Percentiles rank a stretch among this genome's conserved stretches.
Conservation (phyloP, 1,284 basidiomycete species). For the Schizophyllum commune region DNA sequence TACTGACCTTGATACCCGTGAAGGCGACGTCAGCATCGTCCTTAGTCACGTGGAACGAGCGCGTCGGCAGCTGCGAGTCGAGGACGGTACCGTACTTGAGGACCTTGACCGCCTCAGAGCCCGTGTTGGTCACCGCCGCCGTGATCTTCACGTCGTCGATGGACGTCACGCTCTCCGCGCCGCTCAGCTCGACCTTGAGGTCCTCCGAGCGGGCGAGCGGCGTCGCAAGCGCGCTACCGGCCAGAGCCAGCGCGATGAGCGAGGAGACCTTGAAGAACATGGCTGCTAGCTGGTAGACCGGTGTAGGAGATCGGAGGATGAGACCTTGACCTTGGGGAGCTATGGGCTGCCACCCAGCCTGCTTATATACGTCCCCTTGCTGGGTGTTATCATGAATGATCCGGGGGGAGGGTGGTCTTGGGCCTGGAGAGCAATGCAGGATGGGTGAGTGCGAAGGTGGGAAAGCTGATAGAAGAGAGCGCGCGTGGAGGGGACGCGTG, state of each 20-base stretch:
- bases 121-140: conserved; percentile 31
- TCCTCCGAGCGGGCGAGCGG: conserved; percentile 24
- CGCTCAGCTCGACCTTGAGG: conserved; percentile 24
- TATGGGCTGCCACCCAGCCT: background rate
- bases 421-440: background rate
- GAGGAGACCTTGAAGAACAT: conserved; percentile 5
- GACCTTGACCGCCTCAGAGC: conserved; percentile 29
- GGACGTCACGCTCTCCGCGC: conserved; percentile 24
- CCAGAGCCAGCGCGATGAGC: conserved; percentile 19
- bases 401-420: background rate
- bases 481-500: background rate
- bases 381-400: background rate
- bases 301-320: background rate
- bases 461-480: background rate
- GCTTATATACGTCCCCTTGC: background rate
- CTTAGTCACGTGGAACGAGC: conserved; percentile 35
- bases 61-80: conserved; percentile 32
- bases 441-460: background rate
- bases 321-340: background rate
- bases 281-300: background rate
- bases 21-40: conserved; percentile 31
- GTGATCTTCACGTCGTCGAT: conserved; percentile 32
- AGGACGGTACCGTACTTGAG: conserved; percentile 37
- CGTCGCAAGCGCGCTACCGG: conserved; percentile 20
- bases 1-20: conserved; percentile 33